These are phyloP conservation scores for Naegleria gruberi DNA, from an alignment of 208 protist genomes.

Conservation along the genomic window DNA sequence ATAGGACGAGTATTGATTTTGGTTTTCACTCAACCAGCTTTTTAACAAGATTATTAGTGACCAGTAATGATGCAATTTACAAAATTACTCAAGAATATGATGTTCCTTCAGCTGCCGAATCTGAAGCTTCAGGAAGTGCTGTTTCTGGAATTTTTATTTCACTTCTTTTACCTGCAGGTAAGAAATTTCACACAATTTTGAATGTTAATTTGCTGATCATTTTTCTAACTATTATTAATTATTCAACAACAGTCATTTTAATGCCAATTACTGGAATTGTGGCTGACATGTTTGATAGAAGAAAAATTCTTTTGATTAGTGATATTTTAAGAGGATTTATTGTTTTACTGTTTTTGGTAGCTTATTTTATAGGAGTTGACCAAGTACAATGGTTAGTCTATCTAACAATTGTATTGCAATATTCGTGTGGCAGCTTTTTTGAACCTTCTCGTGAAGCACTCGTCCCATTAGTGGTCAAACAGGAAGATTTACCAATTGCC, in stretches of 20 bases:
- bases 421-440: not conserved
- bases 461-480: not conserved
- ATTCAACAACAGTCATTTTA: not conserved
- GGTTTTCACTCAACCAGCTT: too few relatives aligned
- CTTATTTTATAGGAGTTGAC: not conserved
- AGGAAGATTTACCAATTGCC: not conserved
- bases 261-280: not conserved
- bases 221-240: too few relatives aligned
- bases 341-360: not conserved
- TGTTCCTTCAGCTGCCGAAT: not conserved
- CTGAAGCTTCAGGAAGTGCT: not conserved
- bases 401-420: not conserved
- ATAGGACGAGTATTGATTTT: too few relatives aligned
- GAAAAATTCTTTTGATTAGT: not conserved
- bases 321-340: not conserved
- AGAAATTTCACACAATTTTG: too few relatives aligned
- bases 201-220: too few relatives aligned
- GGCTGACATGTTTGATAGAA: conserved; percentile 12
- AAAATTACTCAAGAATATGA: not conserved
- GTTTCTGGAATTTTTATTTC: not conserved
- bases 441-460: not conserved
- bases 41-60: not conserved
- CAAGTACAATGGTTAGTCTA: not conserved
- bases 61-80: not conserved
- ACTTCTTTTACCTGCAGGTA: not conserved